Base-by-base conservation (phyloP, 2,329 filamentous ascomycete species). In the Tolypocladium paradoxum region DNA sequence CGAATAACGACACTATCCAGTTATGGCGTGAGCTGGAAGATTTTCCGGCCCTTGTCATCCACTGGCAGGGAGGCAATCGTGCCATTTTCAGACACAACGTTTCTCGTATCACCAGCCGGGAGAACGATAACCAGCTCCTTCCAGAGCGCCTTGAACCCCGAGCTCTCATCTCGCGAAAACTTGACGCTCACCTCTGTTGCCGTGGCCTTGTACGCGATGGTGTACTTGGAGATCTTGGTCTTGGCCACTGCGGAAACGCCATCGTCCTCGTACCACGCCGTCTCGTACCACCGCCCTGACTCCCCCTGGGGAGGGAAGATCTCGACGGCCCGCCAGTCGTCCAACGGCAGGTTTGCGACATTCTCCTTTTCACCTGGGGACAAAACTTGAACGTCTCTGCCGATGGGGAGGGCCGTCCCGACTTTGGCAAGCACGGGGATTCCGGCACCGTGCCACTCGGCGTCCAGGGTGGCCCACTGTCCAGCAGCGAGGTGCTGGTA, bases 401-500 rank as follows among this genome's bases (percentile, higher is more conserved):
- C 72, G 48, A 74, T 57, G 34, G 72, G 62, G 53, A 77, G 58
- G 40, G 69, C 65, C 9, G 70, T 61, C 9, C 72, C 69, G 34
- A 73, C 61, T 58, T 70, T 67, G 49, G 68, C 67, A 35, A 71
- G 62, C 9, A 74, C 62, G 0, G 72, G 66, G 46, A 75, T 71
- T 0, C 68, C 68, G 16, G 70, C 68, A 2, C 64, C 68, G 48
- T 74, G 65, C 72, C 71, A 75, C 43, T 72, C 67, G 0, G 70
- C 70, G 20, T 70, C 68, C 4, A 75, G 59, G 0, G 64, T 64
- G 34, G 64, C 66, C 71, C 73, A 75, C 51, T 66, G 62, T 0
- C 72, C 73, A 0, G 71, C 64, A 24, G 73, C 62, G 6, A 84
- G 67, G 56, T 83, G 76, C 51, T 83, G 74, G 57, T 83, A 80